Base-by-base conservation (phyloP, 192 early-diverging fungal species). In the Coemansia sp. region DNA sequence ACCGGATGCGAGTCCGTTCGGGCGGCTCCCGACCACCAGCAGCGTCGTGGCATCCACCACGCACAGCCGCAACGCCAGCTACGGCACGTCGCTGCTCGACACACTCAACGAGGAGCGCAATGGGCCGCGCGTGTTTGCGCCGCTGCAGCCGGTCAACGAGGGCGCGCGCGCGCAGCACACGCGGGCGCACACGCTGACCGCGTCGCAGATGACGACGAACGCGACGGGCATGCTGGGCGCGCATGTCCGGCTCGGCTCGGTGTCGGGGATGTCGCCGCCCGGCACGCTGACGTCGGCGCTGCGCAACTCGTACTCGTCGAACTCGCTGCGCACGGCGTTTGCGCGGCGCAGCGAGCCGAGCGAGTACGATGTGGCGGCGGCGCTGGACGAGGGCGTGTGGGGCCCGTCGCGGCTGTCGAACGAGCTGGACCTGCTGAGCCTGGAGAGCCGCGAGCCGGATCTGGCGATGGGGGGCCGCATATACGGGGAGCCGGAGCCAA, bases 291-390 rank as follows among this genome's bases (percentile, higher is more conserved):
- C 73, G 32, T 66, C 74, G 18, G 67, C 74, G 25, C 67, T 77
- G 64, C 74, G 74, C 56, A 77, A 62, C 76, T 79, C 76, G 33
- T 79, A 72, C 63, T 79, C 76, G 56, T 64, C 76, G 2, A 72
- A 56, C 66, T 72, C 69, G 50, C 65, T 79, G 48, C 69, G 70
- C 6, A 55, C 76, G 29, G 65, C 70, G 50, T 77, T 77, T 70
- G 67, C 60, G 2, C 64, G 54, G 11, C 67, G 74, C 45, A 67
- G 58, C 60, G 60, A 66, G 59, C 73, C 73, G 4, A 48, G 22
- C 48, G 48, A 50, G 28, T 50, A 50, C 48, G 48, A 50, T 25
- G 48, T 65, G 45, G 6, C 58, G 3, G 25, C 52, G 0, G 50
- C 60, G 53, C 68, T 77, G 11, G 68, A 70, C 25, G 74, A 77